These are phyloP conservation scores for Lotus japonicus DNA, from an alignment of 306 rosid species.

Conservation along the genomic window DNA sequence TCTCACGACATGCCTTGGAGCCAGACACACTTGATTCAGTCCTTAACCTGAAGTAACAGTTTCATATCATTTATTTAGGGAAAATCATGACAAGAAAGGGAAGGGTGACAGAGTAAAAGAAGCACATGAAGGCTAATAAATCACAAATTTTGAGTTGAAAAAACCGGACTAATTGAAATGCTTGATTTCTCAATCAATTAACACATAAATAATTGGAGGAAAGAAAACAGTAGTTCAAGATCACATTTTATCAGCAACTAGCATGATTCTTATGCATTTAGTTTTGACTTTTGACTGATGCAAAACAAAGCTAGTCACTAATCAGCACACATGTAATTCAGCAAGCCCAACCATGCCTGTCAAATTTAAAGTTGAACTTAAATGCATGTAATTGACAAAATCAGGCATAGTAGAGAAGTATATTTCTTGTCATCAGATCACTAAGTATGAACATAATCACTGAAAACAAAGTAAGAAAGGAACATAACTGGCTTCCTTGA, in stretches of 20 bases:
- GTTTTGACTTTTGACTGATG: background rate
- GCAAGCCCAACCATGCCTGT: no score
- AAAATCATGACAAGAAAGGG: background rate
- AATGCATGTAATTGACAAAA: background rate
- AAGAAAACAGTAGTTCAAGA: background rate
- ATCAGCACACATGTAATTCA: no score
- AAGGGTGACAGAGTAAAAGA: background rate
- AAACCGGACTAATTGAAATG: background rate
- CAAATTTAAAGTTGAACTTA: no score
- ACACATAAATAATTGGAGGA: background rate
- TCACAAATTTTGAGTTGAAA: background rate
- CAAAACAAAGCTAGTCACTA: no score
- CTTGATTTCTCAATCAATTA: background rate
- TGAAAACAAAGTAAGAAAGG: background rate
- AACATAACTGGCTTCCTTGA: background rate
- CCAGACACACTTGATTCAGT: conserved; percentile 44
- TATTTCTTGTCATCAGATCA: background rate
- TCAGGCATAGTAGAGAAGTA: background rate
- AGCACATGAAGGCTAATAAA: background rate
- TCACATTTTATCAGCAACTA: background rate
- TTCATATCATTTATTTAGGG: conserved; percentile 2
- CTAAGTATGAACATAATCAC: background rate
- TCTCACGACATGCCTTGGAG: conserved; percentile 88
- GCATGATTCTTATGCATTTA: background rate
- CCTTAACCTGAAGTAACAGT: conserved; percentile 43